Conservation (phyloP, 2,329 filamentous ascomycete genomes). For the Nothopassalora personata region DNA sequence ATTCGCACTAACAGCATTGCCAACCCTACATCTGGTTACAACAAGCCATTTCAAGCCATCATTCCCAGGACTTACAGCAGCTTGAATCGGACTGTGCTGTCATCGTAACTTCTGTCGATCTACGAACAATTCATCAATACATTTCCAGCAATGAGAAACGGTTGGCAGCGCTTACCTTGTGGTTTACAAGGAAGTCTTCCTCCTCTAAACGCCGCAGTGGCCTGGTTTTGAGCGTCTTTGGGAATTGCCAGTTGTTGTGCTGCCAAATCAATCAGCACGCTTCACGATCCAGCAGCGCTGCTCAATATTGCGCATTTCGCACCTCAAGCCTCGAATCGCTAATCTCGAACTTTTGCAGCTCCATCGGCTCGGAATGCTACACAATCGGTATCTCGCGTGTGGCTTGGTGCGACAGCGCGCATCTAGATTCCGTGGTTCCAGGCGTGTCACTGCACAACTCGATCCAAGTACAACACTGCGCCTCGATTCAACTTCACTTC, state of each 20-base stretch:
- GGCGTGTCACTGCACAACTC: conserved; percentile 3
- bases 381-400: conserved; percentile 5
- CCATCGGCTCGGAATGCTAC: conserved; percentile 14
- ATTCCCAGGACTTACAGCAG: conserved; percentile 23
- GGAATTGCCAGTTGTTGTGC: conserved; percentile 32
- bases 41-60: not conserved
- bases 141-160: not conserved
- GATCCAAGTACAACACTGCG: not conserved
- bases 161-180: conserved; percentile 21
- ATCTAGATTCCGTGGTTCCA: not conserved
- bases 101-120: conserved; percentile 34
- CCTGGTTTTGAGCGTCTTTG: conserved; percentile 25
- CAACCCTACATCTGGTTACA: conserved; percentile 14
- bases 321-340: conserved; percentile 31
- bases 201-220: conserved; percentile 29
- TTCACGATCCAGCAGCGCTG: not conserved
- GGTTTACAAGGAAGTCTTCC: conserved; percentile 31
- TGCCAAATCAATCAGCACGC: conserved; percentile 4
- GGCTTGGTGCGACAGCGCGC: not conserved
- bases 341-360: conserved; percentile 29
- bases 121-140: conserved; percentile 2
- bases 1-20: conserved; percentile 27
- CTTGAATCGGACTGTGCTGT: conserved; percentile 33
- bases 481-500: not conserved
- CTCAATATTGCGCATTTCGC: conserved; percentile 3